A percentile compares a stretch with the other conserved stretches of the same genome.
Conservation (phyloP, 345 rosid species). For the Atalantia buxifolia region DNA sequence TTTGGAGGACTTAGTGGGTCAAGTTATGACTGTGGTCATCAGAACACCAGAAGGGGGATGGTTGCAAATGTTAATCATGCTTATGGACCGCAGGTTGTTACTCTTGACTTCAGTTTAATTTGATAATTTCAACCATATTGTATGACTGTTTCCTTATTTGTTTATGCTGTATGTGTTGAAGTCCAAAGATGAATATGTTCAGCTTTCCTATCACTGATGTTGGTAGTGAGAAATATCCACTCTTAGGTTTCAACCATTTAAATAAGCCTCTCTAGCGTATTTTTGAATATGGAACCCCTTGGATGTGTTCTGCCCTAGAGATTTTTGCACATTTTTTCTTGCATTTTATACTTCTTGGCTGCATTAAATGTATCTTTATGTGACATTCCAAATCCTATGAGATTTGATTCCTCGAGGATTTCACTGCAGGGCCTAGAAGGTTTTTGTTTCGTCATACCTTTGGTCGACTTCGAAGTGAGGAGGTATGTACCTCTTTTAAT, state of each 20-base stretch:
- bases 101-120: neutral
- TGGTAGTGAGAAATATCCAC: neutral
- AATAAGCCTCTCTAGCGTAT: neutral
- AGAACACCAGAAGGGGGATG: neutral
- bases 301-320: neutral
- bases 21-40: neutral
- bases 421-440: slow-evolving; percentile 76
- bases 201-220: neutral
- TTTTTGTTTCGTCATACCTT: slow-evolving; percentile 70
- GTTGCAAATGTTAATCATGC: neutral
- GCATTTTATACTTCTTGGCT: neutral
- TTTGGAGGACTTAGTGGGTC: neutral
- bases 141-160: neutral
- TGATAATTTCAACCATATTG: neutral
- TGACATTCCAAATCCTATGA: slow-evolving; percentile 7
- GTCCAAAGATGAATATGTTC: neutral
- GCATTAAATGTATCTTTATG: neutral
- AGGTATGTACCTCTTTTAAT: slow-evolving; percentile 44
- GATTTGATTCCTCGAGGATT: slow-evolving; percentile 13
- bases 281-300: neutral
- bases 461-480: slow-evolving; percentile 86
- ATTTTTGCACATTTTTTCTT: neutral
- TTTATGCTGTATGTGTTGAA: neutral
- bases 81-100: neutral
- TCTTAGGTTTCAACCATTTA: neutral